These are phyloP conservation scores for Globisporangium uncinulatum DNA, from an alignment of 352 stramenopile genomes.

Conservation along the genomic window DNA sequence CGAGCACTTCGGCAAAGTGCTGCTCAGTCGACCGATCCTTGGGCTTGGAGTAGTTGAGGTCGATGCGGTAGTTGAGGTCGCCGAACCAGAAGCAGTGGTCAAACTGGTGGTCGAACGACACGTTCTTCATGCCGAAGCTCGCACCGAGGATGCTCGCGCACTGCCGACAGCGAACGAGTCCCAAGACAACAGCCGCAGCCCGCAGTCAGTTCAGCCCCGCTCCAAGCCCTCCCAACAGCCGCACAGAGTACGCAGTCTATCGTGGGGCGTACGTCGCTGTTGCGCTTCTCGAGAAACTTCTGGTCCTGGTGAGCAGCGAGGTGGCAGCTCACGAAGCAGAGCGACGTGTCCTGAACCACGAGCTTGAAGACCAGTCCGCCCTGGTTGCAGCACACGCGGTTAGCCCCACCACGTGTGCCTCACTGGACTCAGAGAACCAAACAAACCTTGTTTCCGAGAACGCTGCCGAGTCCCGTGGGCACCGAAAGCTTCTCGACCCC, in stretches of 20 bases:
- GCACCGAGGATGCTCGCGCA: conserved; percentile 67
- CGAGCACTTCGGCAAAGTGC: conserved; percentile 60
- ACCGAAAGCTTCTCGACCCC: conserved; percentile 67
- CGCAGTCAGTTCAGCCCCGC: too few species aligned
- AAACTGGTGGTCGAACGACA: conserved; percentile 74
- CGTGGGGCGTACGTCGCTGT: conserved; percentile 53
- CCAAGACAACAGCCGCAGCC: not conserved
- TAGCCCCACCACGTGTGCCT: not conserved
- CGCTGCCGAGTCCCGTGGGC: conserved; percentile 67
- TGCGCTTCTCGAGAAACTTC: conserved; percentile 84
- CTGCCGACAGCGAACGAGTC: conserved; percentile 17
- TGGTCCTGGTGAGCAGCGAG: conserved; percentile 79
- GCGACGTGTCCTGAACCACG: conserved; percentile 65
- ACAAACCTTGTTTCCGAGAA: conserved; percentile 77
- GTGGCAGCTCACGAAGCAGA: conserved; percentile 86
- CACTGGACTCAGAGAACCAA: not conserved
- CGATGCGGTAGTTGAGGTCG: conserved; percentile 85
- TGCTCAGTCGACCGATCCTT: conserved; percentile 50
- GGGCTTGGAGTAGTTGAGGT: conserved; percentile 51
- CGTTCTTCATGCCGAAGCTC: conserved; percentile 57
- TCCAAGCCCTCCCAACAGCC: too few species aligned
- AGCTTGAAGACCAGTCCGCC: conserved; percentile 76
- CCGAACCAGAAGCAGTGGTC: conserved; percentile 86
- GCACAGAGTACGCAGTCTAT: not conserved
- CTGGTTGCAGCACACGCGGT: conserved; percentile 18